These are phyloP conservation scores for Blastobotrys indianensis DNA, from an alignment of 1,139 yeast species.

Conservation along the genomic window DNA sequence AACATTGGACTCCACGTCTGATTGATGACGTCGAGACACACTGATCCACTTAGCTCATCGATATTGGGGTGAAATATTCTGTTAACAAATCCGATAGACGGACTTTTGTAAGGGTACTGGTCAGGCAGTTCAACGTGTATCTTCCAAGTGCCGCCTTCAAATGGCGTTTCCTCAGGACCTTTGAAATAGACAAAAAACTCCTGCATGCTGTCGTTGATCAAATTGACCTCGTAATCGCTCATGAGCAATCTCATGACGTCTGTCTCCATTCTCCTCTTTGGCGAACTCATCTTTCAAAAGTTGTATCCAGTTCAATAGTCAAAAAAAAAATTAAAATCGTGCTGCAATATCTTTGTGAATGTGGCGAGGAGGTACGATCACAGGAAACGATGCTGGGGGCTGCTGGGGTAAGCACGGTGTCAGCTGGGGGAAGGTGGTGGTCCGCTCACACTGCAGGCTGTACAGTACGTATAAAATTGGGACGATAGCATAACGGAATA, in stretches of 20 bases:
- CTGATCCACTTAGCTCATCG: slow-evolving; percentile 77
- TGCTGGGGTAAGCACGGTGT: too few relatives aligned
- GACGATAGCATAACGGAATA: too few relatives aligned
- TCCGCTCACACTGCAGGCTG: too few relatives aligned
- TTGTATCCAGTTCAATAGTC: neutral
- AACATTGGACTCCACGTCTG: slow-evolving; percentile 99
- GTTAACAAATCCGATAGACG: slow-evolving; percentile 90
- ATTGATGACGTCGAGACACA: slow-evolving; percentile 92
- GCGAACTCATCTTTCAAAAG: slow-evolving; percentile 42
- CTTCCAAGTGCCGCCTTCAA: slow-evolving; percentile 87
- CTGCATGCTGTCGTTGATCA: slow-evolving; percentile 84
- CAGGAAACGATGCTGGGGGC: too few relatives aligned
- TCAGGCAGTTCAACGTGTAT: slow-evolving; percentile 92
- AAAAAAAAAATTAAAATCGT: neutral
- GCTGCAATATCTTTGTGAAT: neutral
- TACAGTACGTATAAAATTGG: too few relatives aligned
- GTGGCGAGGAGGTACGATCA: neutral
- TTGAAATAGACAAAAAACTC: slow-evolving; percentile 80
- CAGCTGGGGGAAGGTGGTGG: too few relatives aligned
- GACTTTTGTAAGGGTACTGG: slow-evolving; percentile 92
- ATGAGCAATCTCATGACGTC: slow-evolving; percentile 96
- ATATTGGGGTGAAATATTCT: slow-evolving; percentile 87
- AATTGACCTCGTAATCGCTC: slow-evolving; percentile 88
- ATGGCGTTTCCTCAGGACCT: slow-evolving; percentile 88
- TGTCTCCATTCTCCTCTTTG: slow-evolving; percentile 86